Conservation (phyloP, 2,329 filamentous ascomycete species). For the Neonectria ditissima region DNA sequence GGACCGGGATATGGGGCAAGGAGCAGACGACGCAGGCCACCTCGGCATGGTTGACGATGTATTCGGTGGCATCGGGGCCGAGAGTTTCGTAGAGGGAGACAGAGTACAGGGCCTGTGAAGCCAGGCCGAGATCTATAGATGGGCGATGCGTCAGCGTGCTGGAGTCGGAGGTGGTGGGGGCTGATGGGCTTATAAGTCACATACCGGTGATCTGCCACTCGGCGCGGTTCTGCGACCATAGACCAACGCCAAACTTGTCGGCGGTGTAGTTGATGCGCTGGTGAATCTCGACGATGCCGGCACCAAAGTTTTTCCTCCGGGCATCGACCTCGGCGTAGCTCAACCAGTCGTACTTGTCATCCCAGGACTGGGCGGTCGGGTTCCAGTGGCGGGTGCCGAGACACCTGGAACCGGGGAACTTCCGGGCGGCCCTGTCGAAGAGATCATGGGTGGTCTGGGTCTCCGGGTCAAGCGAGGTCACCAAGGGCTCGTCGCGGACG, state of each 20-base stretch:
- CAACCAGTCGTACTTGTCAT: slow-evolving; percentile 83
- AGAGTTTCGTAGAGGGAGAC: slow-evolving; percentile 98
- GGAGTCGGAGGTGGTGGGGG: background rate
- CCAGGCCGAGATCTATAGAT: slow-evolving; percentile 79
- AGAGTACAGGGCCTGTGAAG: slow-evolving; percentile 87
- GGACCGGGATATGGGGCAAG: slow-evolving; percentile 81
- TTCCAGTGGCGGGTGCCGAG: slow-evolving; percentile 87
- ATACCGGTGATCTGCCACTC: slow-evolving; percentile 87
- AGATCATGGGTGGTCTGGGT: slow-evolving; percentile 81
- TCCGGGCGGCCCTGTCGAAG: slow-evolving; percentile 77
- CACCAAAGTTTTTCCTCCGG: slow-evolving; percentile 86
- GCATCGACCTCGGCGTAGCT: slow-evolving; percentile 83
- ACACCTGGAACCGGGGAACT: slow-evolving; percentile 75
- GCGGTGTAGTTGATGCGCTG: slow-evolving; percentile 72
- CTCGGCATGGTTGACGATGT: slow-evolving; percentile 91
- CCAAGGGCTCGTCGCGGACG: slow-evolving; percentile 75
- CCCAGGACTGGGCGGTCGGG: slow-evolving; percentile 76
- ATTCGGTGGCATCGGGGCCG: slow-evolving; percentile 90
- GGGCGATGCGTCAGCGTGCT: slow-evolving; percentile 23
- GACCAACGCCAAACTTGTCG: slow-evolving; percentile 78
- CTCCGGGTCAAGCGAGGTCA: slow-evolving; percentile 78
- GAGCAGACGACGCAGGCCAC: slow-evolving; percentile 82
- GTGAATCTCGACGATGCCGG: slow-evolving; percentile 86
- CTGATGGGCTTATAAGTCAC: slow-evolving; percentile 24
- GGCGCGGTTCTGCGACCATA: slow-evolving; percentile 87